phyloP scores from a whole-genome alignment of 108 stramenopile species.

The Phaeodactylum tricornutum region DNA sequence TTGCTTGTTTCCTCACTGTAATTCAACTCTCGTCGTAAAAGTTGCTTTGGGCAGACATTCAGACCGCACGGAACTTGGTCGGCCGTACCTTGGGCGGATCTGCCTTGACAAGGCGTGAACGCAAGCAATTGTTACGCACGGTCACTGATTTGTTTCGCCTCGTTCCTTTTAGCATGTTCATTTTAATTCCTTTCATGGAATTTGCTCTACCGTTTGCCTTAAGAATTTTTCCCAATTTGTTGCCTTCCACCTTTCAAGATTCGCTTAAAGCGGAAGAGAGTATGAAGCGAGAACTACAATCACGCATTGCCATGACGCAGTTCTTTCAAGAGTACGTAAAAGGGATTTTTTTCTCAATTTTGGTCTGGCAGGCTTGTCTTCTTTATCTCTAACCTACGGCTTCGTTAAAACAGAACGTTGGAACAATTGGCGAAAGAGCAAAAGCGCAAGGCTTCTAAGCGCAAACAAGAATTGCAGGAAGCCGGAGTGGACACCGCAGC shows the following conservation, averaged over 20 bases:
- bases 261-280: conserved; percentile 93
- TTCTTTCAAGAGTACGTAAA: conserved; percentile 96
- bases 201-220: conserved; percentile 95
- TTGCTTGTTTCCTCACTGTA: too few relatives aligned
- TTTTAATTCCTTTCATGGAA: conserved; percentile 98
- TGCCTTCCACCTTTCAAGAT: conserved; percentile 98
- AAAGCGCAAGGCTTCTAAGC: conserved; percentile 52
- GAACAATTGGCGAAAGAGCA: conserved; percentile 80
- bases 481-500: conserved; percentile 20
- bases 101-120: conserved; percentile 87
- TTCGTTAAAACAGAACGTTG: conserved; percentile 57
- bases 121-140: conserved; percentile 93
- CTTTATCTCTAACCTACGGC: conserved; percentile 1
- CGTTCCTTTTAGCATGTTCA: conserved; percentile 93
- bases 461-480: conserved; percentile 36
- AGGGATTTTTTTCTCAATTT: neutral
- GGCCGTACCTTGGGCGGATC: conserved; percentile 71
- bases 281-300: conserved; percentile 91
- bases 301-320: conserved; percentile 89
- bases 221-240: conserved; percentile 96
- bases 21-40: conserved; percentile 6
- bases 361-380: neutral
- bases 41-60: conserved; percentile 85
- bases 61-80: conserved; percentile 78
- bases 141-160: conserved; percentile 94